These are phyloP conservation scores for Calycina herbarum DNA, from an alignment of 2,329 filamentous ascomycete genomes.

Conservation along the genomic window DNA sequence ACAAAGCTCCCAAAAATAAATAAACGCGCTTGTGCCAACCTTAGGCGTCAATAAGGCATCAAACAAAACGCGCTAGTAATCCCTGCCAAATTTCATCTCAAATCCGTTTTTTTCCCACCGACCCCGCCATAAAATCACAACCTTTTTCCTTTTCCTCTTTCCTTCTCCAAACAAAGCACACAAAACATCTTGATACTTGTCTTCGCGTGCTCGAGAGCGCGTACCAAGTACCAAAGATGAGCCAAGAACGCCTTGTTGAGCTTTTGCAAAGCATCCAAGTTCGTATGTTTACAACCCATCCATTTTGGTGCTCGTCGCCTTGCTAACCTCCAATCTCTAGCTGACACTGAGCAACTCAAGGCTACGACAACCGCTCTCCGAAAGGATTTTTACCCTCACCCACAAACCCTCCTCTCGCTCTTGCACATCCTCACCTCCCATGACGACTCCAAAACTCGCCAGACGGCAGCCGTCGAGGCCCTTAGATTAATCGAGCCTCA, in stretches of 20 bases:
- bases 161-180: conserved; percentile 3
- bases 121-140: not conserved
- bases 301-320: conserved; percentile 19
- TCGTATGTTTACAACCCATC: conserved; percentile 58
- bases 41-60: not conserved
- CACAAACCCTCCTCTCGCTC: conserved; percentile 80
- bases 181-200: conserved; percentile 3
- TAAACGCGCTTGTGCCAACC: not conserved
- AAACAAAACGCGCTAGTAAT: not conserved
- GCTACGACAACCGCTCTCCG: conserved; percentile 85
- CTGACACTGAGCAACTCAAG: conserved; percentile 87
- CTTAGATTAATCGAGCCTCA: conserved; percentile 80
- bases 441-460: conserved; percentile 60
- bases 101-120: not conserved
- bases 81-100: not conserved
- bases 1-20: not conserved
- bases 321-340: conserved; percentile 47
- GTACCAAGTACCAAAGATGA: conserved; percentile 53
- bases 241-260: conserved; percentile 79
- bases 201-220: conserved; percentile 5
- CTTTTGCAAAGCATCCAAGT: conserved; percentile 85
- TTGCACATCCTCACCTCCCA: conserved; percentile 86
- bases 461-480: conserved; percentile 89
- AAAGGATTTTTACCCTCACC: conserved; percentile 88
- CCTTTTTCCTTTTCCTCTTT: not conserved